Evolutionary conservation across 148 eudicot genomes (phyloP), one percentile per base, ranked within the genome.

Genomic region (Fagopyrum homotropicum): DNA sequence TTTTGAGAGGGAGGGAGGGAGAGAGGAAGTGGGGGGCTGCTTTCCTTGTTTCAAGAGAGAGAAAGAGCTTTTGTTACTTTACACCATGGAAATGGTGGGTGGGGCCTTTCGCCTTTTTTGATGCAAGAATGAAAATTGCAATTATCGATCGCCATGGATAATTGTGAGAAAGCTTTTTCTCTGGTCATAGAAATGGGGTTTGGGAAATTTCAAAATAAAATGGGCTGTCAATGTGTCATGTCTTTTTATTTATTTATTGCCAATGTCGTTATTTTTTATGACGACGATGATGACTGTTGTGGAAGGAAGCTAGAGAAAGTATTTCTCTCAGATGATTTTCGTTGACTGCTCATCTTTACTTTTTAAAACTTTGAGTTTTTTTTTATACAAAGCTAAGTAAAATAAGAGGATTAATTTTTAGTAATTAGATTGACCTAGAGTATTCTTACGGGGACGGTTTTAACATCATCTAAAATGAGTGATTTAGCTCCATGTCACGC

Each of bases 71-170:
- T 40, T 66, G 40, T 35, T 12, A 43, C 71, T 66, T 66, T 66
- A 66, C 71, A 66, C 71, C 71, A 66, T 66, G 71, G 71, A 66
- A 40, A 43, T 66, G 71, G 71, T 35, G 71, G 63, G 71, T 66
- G 71, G 71, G 71, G 46, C 46, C 71, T 66, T 29, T 12, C 69
- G 45, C 63, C 63, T 57, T 57, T 57, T 57, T 61, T 61, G 68
- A 61, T 9, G 11, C 68, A 29, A 61, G 43, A 35, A 35, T 35
- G 15, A 43, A 29, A 61, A 61, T 29, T 40, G 43, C 56, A 51
- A 51, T 51, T 51, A 56, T 63, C 69, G 69, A 63, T 44, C 69
- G 69, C 69, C 69, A 40, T 64, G 70, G 70, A 64, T 64, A 64
- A 40, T 61, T 61, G 69, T 9, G 69, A 40, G 2, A 64, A 15